Base-by-base conservation (phyloP, 352 stramenopile species). In the Phytophthora pisi region DNA sequence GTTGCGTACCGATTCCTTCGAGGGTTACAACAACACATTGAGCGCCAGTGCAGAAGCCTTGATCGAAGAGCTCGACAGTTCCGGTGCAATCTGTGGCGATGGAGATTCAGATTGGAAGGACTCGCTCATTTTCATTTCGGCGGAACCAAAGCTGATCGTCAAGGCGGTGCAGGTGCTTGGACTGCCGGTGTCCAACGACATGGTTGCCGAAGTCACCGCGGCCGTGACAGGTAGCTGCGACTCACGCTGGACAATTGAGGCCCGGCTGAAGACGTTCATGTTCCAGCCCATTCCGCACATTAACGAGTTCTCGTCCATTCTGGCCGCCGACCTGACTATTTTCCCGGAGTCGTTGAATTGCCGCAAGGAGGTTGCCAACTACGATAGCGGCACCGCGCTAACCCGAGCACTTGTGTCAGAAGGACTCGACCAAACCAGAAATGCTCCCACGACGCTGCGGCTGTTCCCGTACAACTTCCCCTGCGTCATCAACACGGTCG, bases 381-480 rank as follows among this genome's bases (percentile, higher is more conserved):
- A 71, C 28, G 67, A 71, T 20, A 57, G 13, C 7, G 57, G 66
- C 26, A 71, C 30, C 0, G 18, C 24, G 5, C 51, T 75, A 4
- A 71, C 67, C 2, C 67, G 67, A 9, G 67, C 67, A 24, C 71
- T 75, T 57, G 67, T 75, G 10, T 75, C 67, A 0, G 67, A 75
- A n/a, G 67, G 67, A 16, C 40, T 75, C 4, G 67, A 75, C 60
- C 67, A 75, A 49, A 75, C 67, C 28, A 55, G 67, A 75, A 75
- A 75, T 42, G 67, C 67, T n/a, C 67, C 62, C 11, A 75, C 67
- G 26, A 75, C 67, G 4, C 52, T 78, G 55, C 66, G 71, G 9
- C 62, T 78, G 26, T 78, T 78, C 31, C 71, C 71, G 54, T 74
- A 64, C 62, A 78, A 78, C 45, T 78, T 78, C 46, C 64, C 69